Base-by-base conservation (phyloP, 2,329 filamentous ascomycete genomes). In the Clarireedia homoeocarpa region DNA sequence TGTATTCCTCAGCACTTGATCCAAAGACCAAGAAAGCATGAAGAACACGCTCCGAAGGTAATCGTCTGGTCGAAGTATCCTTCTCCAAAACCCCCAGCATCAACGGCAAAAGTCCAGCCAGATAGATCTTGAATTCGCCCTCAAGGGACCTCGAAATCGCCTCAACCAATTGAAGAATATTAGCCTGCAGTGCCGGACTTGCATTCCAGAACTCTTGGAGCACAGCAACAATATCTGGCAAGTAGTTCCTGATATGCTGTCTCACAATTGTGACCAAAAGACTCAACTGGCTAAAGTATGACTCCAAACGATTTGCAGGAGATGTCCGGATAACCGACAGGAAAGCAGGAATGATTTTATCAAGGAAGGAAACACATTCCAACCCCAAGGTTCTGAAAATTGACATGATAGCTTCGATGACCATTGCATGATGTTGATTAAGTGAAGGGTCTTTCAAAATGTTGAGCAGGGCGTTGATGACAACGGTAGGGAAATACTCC, bases 371-470 rank as follows among this genome's bases (percentile, higher is more conserved):
- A 7, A 99, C 92, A 69, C 94, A 99, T 70, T 97, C 96, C 64
- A 99, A 75, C 2, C 94, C 94, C 59, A 99, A 80, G 0, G 95
- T 99, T 64, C 94, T 89, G 73, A 99, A 99, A 58, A 99, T 99
- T 64, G 90, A 96, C 85, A 99, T 97, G 65, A 99, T 95, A 5
- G 94, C 94, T 70, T 97, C 94, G 51, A 99, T 94, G 14, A 97
- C 92, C 10, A 87, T 84, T 4, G 91, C 92, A 67, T 99, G 95
- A 65, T 96, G 92, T 66, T 95, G 89, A 12, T 86, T 83, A 4
- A 99, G 77, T 0, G 94, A 97, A 26, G 85, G 84, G 64, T 99
- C 94, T 66, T 92, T 95, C 38, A 99, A 74, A 62, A 99, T 91
- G 56, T 91, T 86, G 66, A 99, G 84, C 10, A 99, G 79, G 1